phyloP scores from a whole-genome alignment of 2,329 filamentous ascomycete species.

The Emmonsiellopsis sp. region DNA sequence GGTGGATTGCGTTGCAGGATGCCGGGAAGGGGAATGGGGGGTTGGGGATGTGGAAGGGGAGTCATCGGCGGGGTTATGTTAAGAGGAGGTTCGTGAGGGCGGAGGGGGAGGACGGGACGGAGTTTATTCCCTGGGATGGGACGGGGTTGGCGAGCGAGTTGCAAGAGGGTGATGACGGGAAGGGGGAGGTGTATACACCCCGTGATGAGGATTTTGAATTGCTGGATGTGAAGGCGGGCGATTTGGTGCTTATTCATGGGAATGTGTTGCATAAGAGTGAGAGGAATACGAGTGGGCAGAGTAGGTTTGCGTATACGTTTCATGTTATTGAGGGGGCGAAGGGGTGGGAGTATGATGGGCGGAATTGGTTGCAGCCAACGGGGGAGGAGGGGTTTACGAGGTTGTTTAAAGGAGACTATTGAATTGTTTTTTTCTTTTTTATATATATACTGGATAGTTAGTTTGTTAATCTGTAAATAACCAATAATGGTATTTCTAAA shows the following conservation, averaged over 20 bases:
- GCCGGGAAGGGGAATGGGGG: constrained; percentile 80
- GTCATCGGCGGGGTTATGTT: constrained; percentile 65
- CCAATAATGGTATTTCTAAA: not conserved
- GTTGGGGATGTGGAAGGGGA: constrained; percentile 74
- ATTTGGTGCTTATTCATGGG: constrained; percentile 86
- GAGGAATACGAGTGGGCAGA: constrained; percentile 76
- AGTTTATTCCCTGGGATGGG: constrained; percentile 62
- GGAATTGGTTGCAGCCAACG: constrained; percentile 90
- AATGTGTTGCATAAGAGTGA: constrained; percentile 95
- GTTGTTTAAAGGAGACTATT: constrained; percentile 34
- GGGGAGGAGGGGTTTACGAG: constrained; percentile 67
- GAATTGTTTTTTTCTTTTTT: not conserved
- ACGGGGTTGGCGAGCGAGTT: constrained; percentile 51
- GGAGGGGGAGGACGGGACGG: constrained; percentile 47
- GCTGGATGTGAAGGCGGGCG: constrained; percentile 83
- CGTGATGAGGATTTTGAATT: constrained; percentile 57
- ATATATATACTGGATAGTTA: too few relatives aligned
- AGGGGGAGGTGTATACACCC: constrained; percentile 45
- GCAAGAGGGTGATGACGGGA: constrained; percentile 28
- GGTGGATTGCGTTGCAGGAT: constrained; percentile 96
- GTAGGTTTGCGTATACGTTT: constrained; percentile 93
- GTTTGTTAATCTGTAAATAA: not conserved
- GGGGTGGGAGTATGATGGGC: constrained; percentile 60
- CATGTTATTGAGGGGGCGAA: constrained; percentile 83
- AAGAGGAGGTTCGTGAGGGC: constrained; percentile 58